phyloP scores from a whole-genome alignment of 2,329 filamentous ascomycete genomes.

The Gyromitra esculenta region DNA sequence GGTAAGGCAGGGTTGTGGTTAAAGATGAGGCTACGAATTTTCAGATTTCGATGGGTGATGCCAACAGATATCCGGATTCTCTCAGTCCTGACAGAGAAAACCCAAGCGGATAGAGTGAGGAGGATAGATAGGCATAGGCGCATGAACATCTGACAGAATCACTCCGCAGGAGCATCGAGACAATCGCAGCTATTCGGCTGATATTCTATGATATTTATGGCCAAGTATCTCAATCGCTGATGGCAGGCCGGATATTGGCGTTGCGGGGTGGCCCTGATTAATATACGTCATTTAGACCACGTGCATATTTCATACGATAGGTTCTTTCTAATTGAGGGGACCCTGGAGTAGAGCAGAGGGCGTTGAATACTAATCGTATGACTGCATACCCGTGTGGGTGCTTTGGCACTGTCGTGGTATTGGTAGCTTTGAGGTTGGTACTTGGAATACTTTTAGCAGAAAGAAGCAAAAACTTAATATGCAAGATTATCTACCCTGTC shows the following conservation, averaged over 20 bases:
- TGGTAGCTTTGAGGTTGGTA: constrained; percentile 30
- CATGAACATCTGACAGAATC: constrained; percentile 12
- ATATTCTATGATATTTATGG: constrained; percentile 18
- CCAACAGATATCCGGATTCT: background rate
- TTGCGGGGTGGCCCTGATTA: background rate
- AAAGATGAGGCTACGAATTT: background rate
- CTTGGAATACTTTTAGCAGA: constrained; percentile 33
- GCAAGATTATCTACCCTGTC: constrained; percentile 36
- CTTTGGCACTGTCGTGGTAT: constrained; percentile 20
- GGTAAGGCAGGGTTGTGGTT: background rate
- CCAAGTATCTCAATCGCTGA: constrained; percentile 19
- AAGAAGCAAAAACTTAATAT: constrained; percentile 29
- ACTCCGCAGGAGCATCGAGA: constrained; percentile 10
- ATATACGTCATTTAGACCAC: constrained; percentile 28
- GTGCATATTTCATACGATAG: constrained; percentile 28
- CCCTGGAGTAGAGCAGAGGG: background rate
- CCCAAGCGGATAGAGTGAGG: background rate
- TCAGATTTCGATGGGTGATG: background rate
- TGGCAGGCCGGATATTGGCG: background rate
- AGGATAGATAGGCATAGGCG: background rate
- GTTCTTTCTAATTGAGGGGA: background rate
- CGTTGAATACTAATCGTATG: constrained; percentile 23
- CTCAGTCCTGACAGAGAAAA: background rate
- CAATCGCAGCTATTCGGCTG: constrained; percentile 9
- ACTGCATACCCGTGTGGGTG: constrained; percentile 15